Percentiles rank a stretch among this genome's conserved stretches.
Conservation (phyloP, 192 early-diverging fungal genomes). For the Podochytrium sp. region DNA sequence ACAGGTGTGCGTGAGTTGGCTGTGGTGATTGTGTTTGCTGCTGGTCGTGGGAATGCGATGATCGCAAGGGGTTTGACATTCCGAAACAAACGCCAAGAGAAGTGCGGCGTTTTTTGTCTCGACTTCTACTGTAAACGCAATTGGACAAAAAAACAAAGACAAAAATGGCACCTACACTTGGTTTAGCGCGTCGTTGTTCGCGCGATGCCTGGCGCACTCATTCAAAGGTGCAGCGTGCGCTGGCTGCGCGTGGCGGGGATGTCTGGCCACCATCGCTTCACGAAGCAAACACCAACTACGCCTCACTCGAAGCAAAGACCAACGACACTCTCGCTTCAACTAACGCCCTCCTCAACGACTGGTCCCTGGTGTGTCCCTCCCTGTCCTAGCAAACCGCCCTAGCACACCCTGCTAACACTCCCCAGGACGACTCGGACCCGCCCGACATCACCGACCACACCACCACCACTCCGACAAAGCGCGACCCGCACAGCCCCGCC, state of each 20-base stretch:
- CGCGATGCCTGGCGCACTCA: background rate
- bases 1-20: background rate
- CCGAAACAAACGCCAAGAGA: background rate
- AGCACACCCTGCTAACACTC: background rate
- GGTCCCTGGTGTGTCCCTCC: constrained; percentile 11
- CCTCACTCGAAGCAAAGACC: too few relatives aligned
- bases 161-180: background rate
- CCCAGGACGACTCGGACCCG: background rate
- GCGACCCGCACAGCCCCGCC: background rate
- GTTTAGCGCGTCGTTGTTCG: background rate
- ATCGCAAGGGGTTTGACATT: background rate
- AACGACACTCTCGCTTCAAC: too few relatives aligned
- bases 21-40: background rate
- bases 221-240: background rate
- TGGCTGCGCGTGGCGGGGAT: background rate
- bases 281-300: too few relatives aligned
- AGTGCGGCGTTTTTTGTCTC: too few relatives aligned
- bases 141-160: background rate
- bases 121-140: background rate
- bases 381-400: background rate
- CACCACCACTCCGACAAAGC: background rate
- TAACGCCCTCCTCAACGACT: background rate
- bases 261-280: too few relatives aligned
- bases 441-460: background rate
- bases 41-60: background rate